Base-by-base conservation (phyloP, 306 rosid genomes). In the Glycyrrhiza uralensis region DNA sequence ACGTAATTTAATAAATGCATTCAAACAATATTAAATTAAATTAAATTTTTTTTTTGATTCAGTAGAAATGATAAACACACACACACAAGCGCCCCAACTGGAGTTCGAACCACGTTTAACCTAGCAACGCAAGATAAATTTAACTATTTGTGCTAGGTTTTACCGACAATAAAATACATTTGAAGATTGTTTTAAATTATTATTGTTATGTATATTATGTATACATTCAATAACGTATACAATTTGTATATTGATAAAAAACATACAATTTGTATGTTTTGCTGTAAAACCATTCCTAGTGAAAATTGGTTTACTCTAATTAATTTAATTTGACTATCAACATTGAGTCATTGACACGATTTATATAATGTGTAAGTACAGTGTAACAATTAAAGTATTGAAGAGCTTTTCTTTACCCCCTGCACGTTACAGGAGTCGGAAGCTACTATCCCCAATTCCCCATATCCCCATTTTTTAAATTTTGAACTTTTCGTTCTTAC, bases 401-500 rank as follows among this genome's bases (percentile, higher is more conserved):
- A 12, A 8, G 7, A 17, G 8, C 3, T 10, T 13, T 18, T 20
- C 23, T 2, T 35, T 20, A 59, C 23, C 42, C 59, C 6, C 0
- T 13, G 70, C 70, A 73, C 71, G 78, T 60, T 61, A 22, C 11
- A 26, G n/a, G 51, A 57, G 28, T 26, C 4, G 42, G 55, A 71
- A 17, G 36, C 69, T 29, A 30, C 39, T n/a, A 59, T 72, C 60
- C 30, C 13, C 6, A 23, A n/a, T n/a, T n/a, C n/a, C n/a, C n/a
- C n/a, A n/a, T n/a, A n/a, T n/a, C n/a, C n/a, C n/a, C n/a, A n/a
- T n/a, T 23, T 51, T 51, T 44, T 23, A 14, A 60, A 33, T n/a
- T 60, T 61, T 35, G 58, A 72, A 45, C 39, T 1, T 20, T 72
- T 72, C 39, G 11, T 32, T 32, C 22, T 22, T 6, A 20, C 2